Percentiles rank a stretch among this genome's conserved stretches.
Evolutionary conservation across 345 rosid species (phyloP).

Genomic region (Dovyalis caffra): DNA sequence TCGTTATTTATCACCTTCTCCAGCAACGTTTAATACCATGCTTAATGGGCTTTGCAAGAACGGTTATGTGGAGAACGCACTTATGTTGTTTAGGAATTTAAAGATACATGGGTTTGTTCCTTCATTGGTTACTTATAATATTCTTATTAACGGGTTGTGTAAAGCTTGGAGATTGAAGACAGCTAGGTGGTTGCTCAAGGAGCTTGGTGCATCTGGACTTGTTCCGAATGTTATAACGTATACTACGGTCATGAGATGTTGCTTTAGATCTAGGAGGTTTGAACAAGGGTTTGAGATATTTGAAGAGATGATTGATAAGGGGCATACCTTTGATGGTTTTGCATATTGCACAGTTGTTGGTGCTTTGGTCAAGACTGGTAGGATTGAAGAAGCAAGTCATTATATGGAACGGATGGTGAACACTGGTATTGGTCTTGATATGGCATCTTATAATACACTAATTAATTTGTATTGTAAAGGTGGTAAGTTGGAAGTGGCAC

Average conservation of each 20-base stretch:
- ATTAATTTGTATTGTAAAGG: constrained; percentile 62
- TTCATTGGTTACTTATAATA: constrained; percentile 58
- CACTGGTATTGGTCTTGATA: constrained; percentile 62
- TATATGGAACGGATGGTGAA: constrained; percentile 42
- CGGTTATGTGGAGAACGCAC: constrained; percentile 50
- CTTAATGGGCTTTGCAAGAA: constrained; percentile 80
- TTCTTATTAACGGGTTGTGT: constrained; percentile 74
- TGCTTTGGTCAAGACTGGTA: constrained; percentile 66
- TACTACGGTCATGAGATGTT: constrained; percentile 66
- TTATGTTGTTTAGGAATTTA: constrained; percentile 51
- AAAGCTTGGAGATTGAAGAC: constrained; percentile 45
- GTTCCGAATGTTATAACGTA: constrained; percentile 66
- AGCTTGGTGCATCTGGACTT: constrained; percentile 48
- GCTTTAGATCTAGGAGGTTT: constrained; percentile 52
- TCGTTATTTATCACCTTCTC: constrained; percentile 35
- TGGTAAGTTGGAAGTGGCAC: constrained; percentile 56
- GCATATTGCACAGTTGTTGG: constrained; percentile 63
- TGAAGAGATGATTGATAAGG: constrained; percentile 53
- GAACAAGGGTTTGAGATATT: constrained; percentile 62
- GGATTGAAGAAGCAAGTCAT: constrained; percentile 42
- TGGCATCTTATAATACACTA: constrained; percentile 67
- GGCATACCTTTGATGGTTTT: constrained; percentile 76
- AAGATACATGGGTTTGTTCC: constrained; percentile 60
- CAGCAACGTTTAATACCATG: constrained; percentile 60
- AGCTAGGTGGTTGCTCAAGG: constrained; percentile 59